These are phyloP conservation scores for Cucurbita moschata DNA, from an alignment of 306 rosid genomes.

Conservation along the genomic window DNA sequence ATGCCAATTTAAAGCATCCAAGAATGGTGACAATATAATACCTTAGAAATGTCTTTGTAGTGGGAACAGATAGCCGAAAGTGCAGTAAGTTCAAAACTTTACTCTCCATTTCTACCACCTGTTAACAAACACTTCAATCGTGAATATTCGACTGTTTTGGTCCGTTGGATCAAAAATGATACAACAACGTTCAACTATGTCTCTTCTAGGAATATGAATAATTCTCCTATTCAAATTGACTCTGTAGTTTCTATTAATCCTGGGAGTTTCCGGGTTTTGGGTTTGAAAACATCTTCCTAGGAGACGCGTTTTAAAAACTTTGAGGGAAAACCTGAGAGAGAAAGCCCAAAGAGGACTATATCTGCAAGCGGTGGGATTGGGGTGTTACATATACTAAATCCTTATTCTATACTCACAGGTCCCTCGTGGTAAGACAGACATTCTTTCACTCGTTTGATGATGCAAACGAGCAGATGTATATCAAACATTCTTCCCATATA, in stretches of 20 bases:
- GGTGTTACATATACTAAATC: neutral
- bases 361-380: no score
- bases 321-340: no score
- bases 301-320: no score
- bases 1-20: neutral
- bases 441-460: neutral
- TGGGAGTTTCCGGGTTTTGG: no score
- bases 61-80: constrained; percentile 69
- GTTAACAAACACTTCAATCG: neutral
- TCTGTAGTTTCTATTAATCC: neutral
- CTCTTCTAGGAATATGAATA: neutral
- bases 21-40: constrained; percentile 12
- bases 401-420: neutral
- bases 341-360: no score
- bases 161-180: neutral
- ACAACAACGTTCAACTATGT: neutral
- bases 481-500: neutral
- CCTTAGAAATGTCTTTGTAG: constrained; percentile 85
- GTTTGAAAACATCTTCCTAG: no score
- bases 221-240: neutral
- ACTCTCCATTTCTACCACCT: constrained; percentile 75
- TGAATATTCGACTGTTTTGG: neutral
- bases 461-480: neutral
- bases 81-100: constrained; percentile 48
- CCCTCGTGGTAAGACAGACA: neutral